A percentile compares a stretch with the other conserved stretches of the same genome.
These are phyloP conservation scores for Neurospora sp. DNA, from an alignment of 495 filamentous ascomycete genomes.

Conservation along the genomic window DNA sequence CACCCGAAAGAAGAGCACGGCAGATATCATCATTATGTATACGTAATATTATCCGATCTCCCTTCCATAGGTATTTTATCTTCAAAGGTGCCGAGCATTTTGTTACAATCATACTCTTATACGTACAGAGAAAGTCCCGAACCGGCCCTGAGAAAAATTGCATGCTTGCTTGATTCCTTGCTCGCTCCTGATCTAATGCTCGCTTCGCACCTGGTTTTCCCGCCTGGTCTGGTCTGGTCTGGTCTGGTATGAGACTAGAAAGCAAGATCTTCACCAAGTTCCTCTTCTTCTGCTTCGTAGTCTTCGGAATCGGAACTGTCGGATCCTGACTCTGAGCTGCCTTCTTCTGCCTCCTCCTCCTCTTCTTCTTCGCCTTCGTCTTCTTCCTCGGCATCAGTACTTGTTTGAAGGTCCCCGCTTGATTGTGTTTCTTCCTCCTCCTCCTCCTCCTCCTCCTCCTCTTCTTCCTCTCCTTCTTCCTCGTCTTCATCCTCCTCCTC, in stretches of 20 bases:
- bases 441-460: neutral
- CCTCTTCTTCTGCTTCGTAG: constrained; percentile 37
- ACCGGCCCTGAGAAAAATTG: neutral
- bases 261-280: constrained; percentile 27
- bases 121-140: neutral
- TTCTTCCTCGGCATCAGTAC: neutral
- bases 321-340: constrained; percentile 6
- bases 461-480: neutral
- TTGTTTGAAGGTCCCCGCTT: neutral
- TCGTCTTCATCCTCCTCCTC: neutral
- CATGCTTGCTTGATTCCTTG: neutral
- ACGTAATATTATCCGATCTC: neutral
- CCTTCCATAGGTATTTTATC: neutral
- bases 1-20: too few species aligned
- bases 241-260: constrained; percentile 1
- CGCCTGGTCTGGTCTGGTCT: neutral
- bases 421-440: neutral
- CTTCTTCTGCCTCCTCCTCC: constrained; percentile 4
- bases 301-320: constrained; percentile 29
- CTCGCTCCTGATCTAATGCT: neutral
- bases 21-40: neutral
- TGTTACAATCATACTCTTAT: neutral
- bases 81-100: neutral
- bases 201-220: neutral
- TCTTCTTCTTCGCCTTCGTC: constrained; percentile 11